These are phyloP conservation scores for Entamoeba invadens DNA, from an alignment of 208 protist genomes.

Conservation along the genomic window DNA sequence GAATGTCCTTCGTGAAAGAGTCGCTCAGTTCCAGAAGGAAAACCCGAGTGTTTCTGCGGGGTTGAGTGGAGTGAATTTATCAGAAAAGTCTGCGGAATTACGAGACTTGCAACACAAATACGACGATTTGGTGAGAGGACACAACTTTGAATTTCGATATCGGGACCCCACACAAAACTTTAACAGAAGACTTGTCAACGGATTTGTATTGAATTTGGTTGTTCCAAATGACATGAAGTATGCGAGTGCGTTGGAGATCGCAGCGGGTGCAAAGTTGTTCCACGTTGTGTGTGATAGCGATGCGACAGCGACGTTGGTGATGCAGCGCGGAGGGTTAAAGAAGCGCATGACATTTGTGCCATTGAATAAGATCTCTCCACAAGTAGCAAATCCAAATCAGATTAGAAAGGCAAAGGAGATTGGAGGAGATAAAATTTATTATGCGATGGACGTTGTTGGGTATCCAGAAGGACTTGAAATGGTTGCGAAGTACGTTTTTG, in stretches of 20 bases:
- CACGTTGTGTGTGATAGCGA: slow-evolving; percentile 55
- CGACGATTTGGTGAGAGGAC: neutral
- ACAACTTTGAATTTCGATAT: neutral
- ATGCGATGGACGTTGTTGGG: slow-evolving; percentile 60
- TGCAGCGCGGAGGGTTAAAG: slow-evolving; percentile 59
- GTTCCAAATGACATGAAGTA: neutral
- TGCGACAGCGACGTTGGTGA: slow-evolving; percentile 63
- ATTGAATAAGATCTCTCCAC: slow-evolving; percentile 69
- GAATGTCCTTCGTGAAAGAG: too few relatives aligned
- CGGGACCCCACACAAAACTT: neutral
- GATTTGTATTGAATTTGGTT: neutral
- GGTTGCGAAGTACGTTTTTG: slow-evolving; percentile 81
- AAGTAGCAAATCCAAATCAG: neutral
- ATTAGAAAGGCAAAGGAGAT: slow-evolving; percentile 11
- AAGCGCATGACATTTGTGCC: slow-evolving; percentile 85
- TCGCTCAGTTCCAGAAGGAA: too few relatives aligned
- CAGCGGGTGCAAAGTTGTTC: slow-evolving; percentile 12
- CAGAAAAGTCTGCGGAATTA: neutral
- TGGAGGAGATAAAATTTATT: neutral
- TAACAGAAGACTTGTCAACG: neutral
- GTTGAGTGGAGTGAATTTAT: neutral
- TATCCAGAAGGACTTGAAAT: slow-evolving; percentile 45
- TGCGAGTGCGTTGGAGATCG: slow-evolving; percentile 14
- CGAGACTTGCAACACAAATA: neutral
- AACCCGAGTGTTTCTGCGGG: neutral